Evolutionary conservation across 805 yeast genomes (phyloP).

Genomic region (Teunomyces lycoperdinae): DNA sequence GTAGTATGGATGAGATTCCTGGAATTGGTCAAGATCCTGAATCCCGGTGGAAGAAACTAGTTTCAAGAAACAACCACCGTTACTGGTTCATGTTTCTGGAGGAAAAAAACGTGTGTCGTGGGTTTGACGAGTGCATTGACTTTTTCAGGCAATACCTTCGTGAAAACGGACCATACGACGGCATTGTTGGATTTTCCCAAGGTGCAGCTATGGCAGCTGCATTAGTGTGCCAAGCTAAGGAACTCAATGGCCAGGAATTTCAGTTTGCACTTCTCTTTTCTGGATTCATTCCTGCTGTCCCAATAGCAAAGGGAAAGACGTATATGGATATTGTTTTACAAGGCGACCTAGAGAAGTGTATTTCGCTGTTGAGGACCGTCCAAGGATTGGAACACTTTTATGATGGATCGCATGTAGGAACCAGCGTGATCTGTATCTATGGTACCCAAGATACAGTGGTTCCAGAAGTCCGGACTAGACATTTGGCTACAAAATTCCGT

Average conservation of each 20-base stretch:
- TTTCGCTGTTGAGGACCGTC: neutral
- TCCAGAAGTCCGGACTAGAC: slow-evolving; percentile 28
- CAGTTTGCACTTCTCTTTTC: slow-evolving; percentile 29
- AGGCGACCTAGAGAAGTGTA: slow-evolving; percentile 23
- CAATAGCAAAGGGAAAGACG: slow-evolving; percentile 8
- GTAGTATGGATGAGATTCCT: slow-evolving; percentile 19
- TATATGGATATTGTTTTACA: slow-evolving; percentile 14
- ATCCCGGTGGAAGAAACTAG: slow-evolving; percentile 30
- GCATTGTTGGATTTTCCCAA: slow-evolving; percentile 42
- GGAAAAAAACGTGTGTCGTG: slow-evolving; percentile 19
- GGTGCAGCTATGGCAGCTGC: slow-evolving; percentile 41
- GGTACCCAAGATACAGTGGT: slow-evolving; percentile 34
- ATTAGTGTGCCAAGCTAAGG: slow-evolving; percentile 21
- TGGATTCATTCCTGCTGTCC: slow-evolving; percentile 35
- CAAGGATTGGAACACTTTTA: neutral
- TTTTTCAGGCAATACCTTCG: slow-evolving; percentile 26
- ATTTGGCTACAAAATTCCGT: slow-evolving; percentile 19
- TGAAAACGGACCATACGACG: slow-evolving; percentile 40
- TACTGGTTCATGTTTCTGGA: slow-evolving; percentile 36
- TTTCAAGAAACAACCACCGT: slow-evolving; percentile 25
- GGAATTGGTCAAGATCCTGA: slow-evolving; percentile 24
- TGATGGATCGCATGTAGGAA: slow-evolving; percentile 9
- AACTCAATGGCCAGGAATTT: slow-evolving; percentile 21
- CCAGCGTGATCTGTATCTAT: slow-evolving; percentile 26
- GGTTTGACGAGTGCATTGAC: slow-evolving; percentile 26